Base-by-base conservation (phyloP, 2,329 filamentous ascomycete species). In the Neoascochyta sp. region DNA sequence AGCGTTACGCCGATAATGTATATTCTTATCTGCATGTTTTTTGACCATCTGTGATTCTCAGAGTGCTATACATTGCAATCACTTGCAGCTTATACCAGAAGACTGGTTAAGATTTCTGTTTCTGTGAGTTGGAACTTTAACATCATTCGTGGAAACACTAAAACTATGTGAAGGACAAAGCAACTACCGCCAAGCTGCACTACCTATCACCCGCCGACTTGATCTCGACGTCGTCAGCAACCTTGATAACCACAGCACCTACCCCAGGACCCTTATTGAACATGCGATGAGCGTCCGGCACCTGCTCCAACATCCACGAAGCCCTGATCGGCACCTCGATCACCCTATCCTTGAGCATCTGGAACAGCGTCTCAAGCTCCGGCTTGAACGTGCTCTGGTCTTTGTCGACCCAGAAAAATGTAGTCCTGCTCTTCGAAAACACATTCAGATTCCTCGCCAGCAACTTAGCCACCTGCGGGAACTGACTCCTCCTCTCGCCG, bases 241-340 rank as follows among this genome's bases (percentile, higher is more conserved):
- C 43, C 22, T 43, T 40, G 9, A 58, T 41, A 5, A 58, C 43
- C 8, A 58, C 42, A 5, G 51, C 47, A 3, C 54, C 54, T 12
- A 57, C 38, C 17, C 52, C 55, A 20, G 39, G 33, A 1, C 33
- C 43, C 25, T 53, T 44, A 6, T 40, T 48, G 42, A 49, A 57
- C 20, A 37, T 38, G 7, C 41, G 37, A 37, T 60, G 56, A 22
- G 46, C 49, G 33, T 56, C 44, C 1, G 52, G 54, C 8, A 52
- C 38, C 28, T 54, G 35, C 12, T 58, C 53, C 24, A 60, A 21
- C 7, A 32, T 39, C 48, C 41, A 50, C 11, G 41, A 26, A 32
- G 52, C 54, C 33, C 52, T 45, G 19, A 60, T 57, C 5, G 46
- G 48, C 19, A 51, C 46, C 10, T 23, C 21, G n/a, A 60, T 49